Conservation (phyloP, 805 yeast species). For the Saturnispora diversa region DNA sequence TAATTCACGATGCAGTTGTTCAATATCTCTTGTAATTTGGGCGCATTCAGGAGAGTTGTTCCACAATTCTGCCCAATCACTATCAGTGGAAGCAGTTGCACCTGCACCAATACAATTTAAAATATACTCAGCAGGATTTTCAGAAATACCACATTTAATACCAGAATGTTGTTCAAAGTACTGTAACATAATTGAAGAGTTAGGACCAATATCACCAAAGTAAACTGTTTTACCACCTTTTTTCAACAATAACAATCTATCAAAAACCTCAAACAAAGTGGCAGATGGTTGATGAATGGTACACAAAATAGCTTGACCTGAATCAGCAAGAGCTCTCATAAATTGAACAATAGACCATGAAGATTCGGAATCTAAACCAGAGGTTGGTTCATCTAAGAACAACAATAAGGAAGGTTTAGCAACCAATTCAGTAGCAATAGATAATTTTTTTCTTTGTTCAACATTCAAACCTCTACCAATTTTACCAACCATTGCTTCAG, state of each 20-base stretch:
- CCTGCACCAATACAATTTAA: conserved; percentile 74
- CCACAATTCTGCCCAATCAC: conserved; percentile 67
- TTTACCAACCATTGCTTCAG: conserved; percentile 44
- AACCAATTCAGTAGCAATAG: conserved; percentile 48
- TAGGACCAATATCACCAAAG: conserved; percentile 45
- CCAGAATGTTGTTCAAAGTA: conserved; percentile 52
- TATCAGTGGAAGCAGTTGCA: conserved; percentile 54
- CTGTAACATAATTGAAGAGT: conserved; percentile 36
- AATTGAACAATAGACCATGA: conserved; percentile 51
- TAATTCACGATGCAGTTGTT: conserved; percentile 22
- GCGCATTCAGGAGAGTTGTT: conserved; percentile 29
- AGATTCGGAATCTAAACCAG: conserved; percentile 50
- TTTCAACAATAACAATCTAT: conserved; percentile 38
- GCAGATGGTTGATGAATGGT: conserved; percentile 47
- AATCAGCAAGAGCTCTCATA: conserved; percentile 40
- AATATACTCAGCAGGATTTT: conserved; percentile 72
- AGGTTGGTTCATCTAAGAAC: conserved; percentile 54
- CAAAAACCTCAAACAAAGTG: conserved; percentile 36
- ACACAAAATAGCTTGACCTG: conserved; percentile 49
- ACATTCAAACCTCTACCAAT: conserved; percentile 44
- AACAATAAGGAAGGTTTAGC: conserved; percentile 45
- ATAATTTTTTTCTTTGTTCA: conserved; percentile 45
- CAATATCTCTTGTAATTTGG: conserved; percentile 28
- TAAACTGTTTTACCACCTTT: conserved; percentile 47
- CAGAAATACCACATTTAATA: conserved; percentile 50